Percentiles rank a stretch among this genome's conserved stretches.
Conservation (phyloP, 139 green algal species). For the Marvania coccoides region DNA sequence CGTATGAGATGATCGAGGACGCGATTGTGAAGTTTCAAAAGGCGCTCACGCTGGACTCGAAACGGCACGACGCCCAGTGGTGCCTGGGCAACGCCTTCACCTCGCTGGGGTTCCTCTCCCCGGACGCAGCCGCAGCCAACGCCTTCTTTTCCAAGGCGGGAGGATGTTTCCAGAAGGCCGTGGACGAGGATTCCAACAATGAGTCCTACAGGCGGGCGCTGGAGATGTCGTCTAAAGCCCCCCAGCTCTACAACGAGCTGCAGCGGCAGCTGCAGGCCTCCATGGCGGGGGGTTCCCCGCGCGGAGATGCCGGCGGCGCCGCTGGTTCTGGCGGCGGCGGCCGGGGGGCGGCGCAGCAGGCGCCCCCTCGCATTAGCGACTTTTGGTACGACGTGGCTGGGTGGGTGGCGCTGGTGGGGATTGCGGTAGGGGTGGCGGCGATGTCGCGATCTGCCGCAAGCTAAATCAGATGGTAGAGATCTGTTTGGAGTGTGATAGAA, state of each 20-base stretch:
- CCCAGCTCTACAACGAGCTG: constrained; percentile 82
- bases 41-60: constrained; percentile 66
- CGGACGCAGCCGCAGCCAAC: constrained; percentile 26
- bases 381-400: constrained; percentile 81
- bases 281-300: not conserved
- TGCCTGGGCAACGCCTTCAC: constrained; percentile 97
- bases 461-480: not conserved
- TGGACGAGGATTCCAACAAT: constrained; percentile 73
- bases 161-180: constrained; percentile 70
- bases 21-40: constrained; percentile 77
- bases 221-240: constrained; percentile 90
- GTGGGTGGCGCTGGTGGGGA: constrained; percentile 58
- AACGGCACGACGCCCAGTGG: constrained; percentile 83
- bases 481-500: no score
- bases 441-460: not conserved
- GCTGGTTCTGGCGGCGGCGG: not conserved
- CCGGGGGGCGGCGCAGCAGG: constrained; percentile 14
- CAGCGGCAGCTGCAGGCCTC: constrained; percentile 62
- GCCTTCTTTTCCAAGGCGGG: constrained; percentile 75
- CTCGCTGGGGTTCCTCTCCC: constrained; percentile 35
- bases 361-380: constrained; percentile 36
- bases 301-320: constrained; percentile 20
- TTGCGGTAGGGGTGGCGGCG: constrained; percentile 20
- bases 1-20: constrained; percentile 81
- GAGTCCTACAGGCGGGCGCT: constrained; percentile 91